Base-by-base conservation (phyloP, 2,329 filamentous ascomycete genomes). In the Acrocalymma vagum region DNA sequence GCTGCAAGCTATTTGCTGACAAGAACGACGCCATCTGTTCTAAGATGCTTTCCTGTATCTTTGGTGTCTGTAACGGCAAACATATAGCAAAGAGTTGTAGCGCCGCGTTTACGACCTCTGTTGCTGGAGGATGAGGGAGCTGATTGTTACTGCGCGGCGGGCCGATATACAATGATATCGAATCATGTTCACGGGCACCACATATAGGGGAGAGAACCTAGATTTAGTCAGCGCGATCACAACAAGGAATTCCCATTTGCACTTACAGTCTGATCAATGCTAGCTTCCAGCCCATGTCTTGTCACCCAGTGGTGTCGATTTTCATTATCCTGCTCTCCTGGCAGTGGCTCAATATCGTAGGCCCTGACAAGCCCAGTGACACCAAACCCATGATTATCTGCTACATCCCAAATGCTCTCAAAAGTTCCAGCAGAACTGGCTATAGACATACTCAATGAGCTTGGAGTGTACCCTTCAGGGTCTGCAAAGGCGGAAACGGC, bases 371-470 rank as follows among this genome's bases (percentile, higher is more conserved):
- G 75, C 1, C 92, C 90, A 8, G 90, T 95, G 11, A 99, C 86
- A 3, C 95, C 94, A 68, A 96, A 97, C 1, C 92, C 93, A 57
- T 86, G 92, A 62, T 97, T 97, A 67, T 99, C 94, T 7, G 86
- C 88, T 6, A 96, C 83, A 49, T 97, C 93, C 94, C 94, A 99
- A 25, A 99, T 83, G 1, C 85, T 92, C 59, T 99, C 94, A 60
- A 97, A 96, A 3, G 85, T 88, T 5, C 89, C 90, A 1, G 91
- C 89, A 11, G 92, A 89, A 53, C 87, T 94, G 13, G 93, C 93
- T 60, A 99, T 96, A 0, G 92, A 90, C 10, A 90, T 88, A 60
- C 93, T 95, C 31, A 97, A 69, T 2, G 91, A 93, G 58, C 84
- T 93, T 11, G 89, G 86, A 0, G 85, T 84, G 63, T 95, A 95